Evolutionary conservation across 192 early-diverging fungal genomes (phyloP), one percentile per base, ranked within the genome.

Genomic region (Entomortierella parvispora): DNA sequence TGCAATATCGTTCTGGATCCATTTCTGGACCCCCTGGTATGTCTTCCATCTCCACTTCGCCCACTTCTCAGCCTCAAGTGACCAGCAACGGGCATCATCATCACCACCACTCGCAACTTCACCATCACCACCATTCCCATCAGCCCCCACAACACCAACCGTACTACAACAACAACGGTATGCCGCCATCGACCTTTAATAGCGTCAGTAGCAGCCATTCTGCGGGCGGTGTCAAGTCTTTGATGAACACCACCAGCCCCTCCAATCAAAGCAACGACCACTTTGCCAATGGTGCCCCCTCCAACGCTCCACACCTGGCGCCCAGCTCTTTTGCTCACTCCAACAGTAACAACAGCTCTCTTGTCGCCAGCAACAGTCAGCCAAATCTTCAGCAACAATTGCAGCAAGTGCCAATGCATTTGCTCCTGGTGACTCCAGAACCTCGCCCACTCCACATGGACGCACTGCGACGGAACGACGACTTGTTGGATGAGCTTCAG

Each of bases 401-500:
- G 5, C 65, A 58, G 15, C 42, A 1, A 14, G 34, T 60, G 4
- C 68, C 77, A 32, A 51, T 64, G 47, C 69, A 69, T 34, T 53
- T 80, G 65, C 48, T 76, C 14, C 53, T 76, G 20, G 57, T 71
- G 5, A 65, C 80, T 9, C 82, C 80, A 14, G 82, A 84, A 43
- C 55, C 80, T 7, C 59, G 71, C 17, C 31, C 79, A 15, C 32
- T 84, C 12, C 80, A 79, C 12, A 75, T 84, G 69, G 82, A 84
- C 57, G 71, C 75, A 8, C 61, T 81, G 44, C 82, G 82, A 40
- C 54, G 66, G 29, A 74, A 61, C 44, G 80, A 78, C 11, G 82
- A 84, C 42, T 60, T 84, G 23, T 68, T 65, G 22, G 80, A 81
- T 32, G 82, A 84, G 45, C 68, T 84, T 26, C 54, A 71, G 43